Conservation (phyloP, 805 yeast genomes). For the Hanseniaspora hatyaiensis region DNA sequence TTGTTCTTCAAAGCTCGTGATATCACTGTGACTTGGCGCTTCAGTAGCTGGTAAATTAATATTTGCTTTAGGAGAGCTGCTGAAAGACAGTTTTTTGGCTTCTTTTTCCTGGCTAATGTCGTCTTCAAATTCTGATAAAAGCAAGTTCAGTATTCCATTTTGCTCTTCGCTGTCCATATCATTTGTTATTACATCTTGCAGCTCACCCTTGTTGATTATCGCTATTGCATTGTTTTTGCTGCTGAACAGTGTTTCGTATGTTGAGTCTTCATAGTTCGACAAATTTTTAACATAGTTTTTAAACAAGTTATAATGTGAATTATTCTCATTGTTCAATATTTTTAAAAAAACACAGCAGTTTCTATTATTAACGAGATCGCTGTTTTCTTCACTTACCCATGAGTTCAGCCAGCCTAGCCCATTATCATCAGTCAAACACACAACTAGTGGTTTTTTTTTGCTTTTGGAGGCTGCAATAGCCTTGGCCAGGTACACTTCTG, state of each 20-base stretch:
- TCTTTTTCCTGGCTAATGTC: too few relatives aligned
- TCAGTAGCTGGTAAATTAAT: too few relatives aligned
- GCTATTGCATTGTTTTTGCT: not conserved
- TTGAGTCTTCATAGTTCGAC: not conserved
- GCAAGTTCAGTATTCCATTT: not conserved
- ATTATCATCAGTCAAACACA: not conserved
- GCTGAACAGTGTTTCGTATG: not conserved
- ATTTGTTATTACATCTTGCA: conserved; percentile 2
- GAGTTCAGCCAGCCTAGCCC: not conserved
- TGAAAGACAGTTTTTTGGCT: too few relatives aligned
- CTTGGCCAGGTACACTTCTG: conserved; percentile 2
- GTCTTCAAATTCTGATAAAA: not conserved
- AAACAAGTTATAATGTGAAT: conserved; percentile 4
- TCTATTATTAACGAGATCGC: not conserved
- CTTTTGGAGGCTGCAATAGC: not conserved
- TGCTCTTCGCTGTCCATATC: conserved; percentile 1
- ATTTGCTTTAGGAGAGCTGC: too few relatives aligned
- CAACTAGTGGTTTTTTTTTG: conserved; percentile 7
- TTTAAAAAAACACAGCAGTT: not conserved
- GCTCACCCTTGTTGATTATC: not conserved
- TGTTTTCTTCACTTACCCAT: conserved; percentile 12
- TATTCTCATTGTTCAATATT: not conserved
- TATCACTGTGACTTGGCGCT: too few relatives aligned
- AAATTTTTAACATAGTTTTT: not conserved
- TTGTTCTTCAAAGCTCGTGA: too few relatives aligned